phyloP scores from a whole-genome alignment of 1,284 basidiomycete species.

The Neolentinus lepideus region DNA sequence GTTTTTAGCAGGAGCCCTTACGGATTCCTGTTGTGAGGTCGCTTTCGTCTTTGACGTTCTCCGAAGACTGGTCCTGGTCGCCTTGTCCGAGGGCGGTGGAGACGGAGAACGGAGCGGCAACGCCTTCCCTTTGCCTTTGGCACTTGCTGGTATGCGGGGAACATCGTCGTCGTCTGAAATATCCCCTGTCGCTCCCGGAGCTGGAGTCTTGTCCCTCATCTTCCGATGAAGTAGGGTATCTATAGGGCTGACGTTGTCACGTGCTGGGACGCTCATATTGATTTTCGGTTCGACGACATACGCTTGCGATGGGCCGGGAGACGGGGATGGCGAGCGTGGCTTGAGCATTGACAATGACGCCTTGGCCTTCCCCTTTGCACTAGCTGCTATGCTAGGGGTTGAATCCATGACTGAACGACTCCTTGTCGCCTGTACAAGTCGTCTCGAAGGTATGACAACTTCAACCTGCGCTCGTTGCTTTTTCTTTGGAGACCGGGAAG shows the following conservation, averaged over 20 bases:
- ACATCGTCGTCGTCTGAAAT: constrained; percentile 3
- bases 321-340: neutral
- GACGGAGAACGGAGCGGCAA: neutral
- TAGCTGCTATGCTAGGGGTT: no score
- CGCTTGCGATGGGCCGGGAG: neutral
- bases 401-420: no score
- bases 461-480: no score
- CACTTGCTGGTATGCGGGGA: neutral
- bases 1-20: constrained; percentile 3
- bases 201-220: neutral
- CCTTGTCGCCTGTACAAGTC: no score
- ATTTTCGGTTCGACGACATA: neutral
- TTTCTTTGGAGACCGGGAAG: no score
- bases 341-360: no score
- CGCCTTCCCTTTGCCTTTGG: constrained; percentile 13
- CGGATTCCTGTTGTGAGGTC: neutral
- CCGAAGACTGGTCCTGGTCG: neutral
- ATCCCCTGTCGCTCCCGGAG: neutral
- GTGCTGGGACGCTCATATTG: neutral
- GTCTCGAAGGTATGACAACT: no score
- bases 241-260: no score
- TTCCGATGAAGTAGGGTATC: neutral
- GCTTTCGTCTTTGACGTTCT: neutral
- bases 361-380: no score
- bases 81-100: neutral